Conservation (phyloP, 148 eudicot species). For the Silene conica region DNA sequence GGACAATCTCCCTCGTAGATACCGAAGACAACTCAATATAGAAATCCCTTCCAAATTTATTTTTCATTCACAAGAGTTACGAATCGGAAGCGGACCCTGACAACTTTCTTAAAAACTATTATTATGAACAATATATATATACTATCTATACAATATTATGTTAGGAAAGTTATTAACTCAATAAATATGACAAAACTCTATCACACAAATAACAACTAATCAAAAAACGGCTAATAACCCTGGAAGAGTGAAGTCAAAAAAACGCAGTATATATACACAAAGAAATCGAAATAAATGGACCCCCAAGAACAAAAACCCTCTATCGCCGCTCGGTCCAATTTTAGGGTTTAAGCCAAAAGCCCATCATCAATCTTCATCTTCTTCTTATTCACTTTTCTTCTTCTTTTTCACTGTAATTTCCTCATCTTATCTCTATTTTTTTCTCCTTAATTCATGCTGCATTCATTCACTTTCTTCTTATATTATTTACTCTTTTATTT, state of each 20-base stretch:
- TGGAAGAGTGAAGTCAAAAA: not conserved
- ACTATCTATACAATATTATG: no score
- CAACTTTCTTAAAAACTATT: no score
- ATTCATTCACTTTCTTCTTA: not conserved
- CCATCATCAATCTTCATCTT: conserved; percentile 20
- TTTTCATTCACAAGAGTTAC: no score
- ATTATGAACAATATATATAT: no score
- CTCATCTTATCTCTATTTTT: not conserved
- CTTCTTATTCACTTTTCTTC: conserved; percentile 5
- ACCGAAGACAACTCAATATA: no score
- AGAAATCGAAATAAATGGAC: conserved; percentile 14
- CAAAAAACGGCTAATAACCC: not conserved
- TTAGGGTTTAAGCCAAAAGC: conserved; percentile 30
- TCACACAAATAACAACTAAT: no score
- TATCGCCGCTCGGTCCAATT: conserved; percentile 21
- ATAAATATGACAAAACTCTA: no score
- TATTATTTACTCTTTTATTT: not conserved
- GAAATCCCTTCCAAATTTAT: no score
- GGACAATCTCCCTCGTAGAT: no score
- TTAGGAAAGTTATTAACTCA: no score
- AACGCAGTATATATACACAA: not conserved
- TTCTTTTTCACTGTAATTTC: conserved; percentile 19
- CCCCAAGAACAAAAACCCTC: conserved; percentile 1
- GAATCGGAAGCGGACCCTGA: no score
- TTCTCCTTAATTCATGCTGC: not conserved